Conservation (phyloP, 2,329 filamentous ascomycete genomes). For the Hypoxylon sp. region DNA sequence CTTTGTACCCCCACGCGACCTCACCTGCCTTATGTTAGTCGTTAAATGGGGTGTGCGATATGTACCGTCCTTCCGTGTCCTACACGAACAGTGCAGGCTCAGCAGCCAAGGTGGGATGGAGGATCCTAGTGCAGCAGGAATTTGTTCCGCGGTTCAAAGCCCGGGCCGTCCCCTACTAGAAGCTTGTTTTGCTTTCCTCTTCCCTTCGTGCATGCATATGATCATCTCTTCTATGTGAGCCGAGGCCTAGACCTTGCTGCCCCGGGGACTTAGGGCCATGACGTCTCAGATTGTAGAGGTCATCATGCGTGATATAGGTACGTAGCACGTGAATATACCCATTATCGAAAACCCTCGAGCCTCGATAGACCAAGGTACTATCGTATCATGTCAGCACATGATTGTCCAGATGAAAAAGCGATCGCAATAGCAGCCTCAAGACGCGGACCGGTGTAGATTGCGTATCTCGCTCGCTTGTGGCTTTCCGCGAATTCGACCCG, state of each 20-base stretch:
- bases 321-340: background rate
- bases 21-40: constrained; percentile 15
- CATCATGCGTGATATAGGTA: constrained; percentile 1
- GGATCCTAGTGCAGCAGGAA: constrained; percentile 1
- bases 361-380: background rate
- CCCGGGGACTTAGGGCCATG: constrained; percentile 14
- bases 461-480: constrained; percentile 14
- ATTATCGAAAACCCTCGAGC: background rate
- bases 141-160: background rate
- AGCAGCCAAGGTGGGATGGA: constrained; percentile 1
- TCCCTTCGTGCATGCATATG: constrained; percentile 13
- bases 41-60: constrained; percentile 7
- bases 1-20: constrained; percentile 18
- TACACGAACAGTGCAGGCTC: constrained; percentile 16
- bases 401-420: too few species aligned
- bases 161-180: constrained; percentile 8
- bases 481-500: constrained; percentile 8
- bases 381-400: constrained; percentile 1
- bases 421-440: background rate
- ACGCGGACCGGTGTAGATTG: constrained; percentile 5
- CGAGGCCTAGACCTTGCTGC: background rate
- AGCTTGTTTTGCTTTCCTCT: background rate
- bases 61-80: constrained; percentile 22
- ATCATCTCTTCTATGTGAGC: constrained; percentile 5
- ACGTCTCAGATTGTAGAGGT: constrained; percentile 7